These are phyloP conservation scores for Eucalyptus cloeziana DNA, from an alignment of 345 rosid species.

Conservation along the genomic window DNA sequence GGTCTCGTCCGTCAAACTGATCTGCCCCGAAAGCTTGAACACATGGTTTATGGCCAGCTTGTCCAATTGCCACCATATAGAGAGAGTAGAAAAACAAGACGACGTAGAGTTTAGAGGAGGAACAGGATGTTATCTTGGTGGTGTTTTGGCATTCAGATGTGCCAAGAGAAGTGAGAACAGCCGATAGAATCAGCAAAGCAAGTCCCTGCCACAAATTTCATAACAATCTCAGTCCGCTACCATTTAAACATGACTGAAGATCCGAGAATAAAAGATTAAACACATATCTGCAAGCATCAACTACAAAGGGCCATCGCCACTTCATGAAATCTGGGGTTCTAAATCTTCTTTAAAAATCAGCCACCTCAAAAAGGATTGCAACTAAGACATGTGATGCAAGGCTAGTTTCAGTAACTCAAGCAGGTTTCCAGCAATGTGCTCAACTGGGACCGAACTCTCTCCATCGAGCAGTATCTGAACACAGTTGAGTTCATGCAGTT, in stretches of 20 bases:
- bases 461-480: background rate
- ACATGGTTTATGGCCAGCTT: conserved; percentile 51
- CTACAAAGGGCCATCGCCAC: background rate
- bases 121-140: conserved; percentile 7
- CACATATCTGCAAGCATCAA: background rate
- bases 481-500: background rate
- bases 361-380: background rate
- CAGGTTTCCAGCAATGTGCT: background rate
- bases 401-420: background rate
- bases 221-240: background rate
- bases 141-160: conserved; percentile 13
- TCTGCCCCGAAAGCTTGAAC: conserved; percentile 55
- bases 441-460: background rate
- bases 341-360: background rate
- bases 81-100: conserved; percentile 19
- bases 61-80: conserved; percentile 27
- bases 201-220: conserved; percentile 7
- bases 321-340: background rate
- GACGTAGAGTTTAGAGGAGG: conserved; percentile 4
- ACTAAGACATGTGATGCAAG: no score
- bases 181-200: conserved; percentile 26
- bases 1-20: conserved; percentile 34
- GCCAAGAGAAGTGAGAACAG: conserved; percentile 12
- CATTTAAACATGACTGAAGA: background rate
- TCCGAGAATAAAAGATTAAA: background rate